A percentile compares a stretch with the other conserved stretches of the same genome.
phyloP scores from a whole-genome alignment of 306 rosid genomes.

The Chamaecrista fasciculata region DNA sequence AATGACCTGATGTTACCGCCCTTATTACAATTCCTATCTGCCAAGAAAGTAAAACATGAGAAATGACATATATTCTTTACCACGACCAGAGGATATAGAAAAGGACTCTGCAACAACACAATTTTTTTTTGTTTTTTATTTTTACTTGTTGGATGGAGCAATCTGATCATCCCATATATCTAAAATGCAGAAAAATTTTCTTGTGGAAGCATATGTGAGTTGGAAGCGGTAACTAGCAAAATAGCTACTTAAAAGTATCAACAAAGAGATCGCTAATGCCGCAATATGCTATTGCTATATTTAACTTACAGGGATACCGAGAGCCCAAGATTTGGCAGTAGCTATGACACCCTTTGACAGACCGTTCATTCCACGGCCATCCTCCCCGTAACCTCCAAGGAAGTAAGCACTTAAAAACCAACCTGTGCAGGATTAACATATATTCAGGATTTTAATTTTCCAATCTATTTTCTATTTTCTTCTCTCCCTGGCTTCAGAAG shows the following conservation, averaged over 20 bases:
- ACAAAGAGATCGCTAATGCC: not conserved
- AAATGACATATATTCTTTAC: not conserved
- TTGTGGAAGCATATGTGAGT: not conserved
- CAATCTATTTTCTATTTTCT: not conserved
- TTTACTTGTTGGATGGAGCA: not conserved
- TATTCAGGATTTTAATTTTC: conserved; percentile 17
- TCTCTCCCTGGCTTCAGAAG: not conserved
- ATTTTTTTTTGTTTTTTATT: not conserved
- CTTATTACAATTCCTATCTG: conserved; percentile 81
- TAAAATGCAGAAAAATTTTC: not conserved
- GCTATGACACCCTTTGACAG: conserved; percentile 67
- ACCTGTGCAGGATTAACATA: conserved; percentile 45
- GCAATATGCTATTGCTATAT: not conserved
- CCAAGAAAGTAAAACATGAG: conserved; percentile 17
- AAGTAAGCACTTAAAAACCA: conserved; percentile 95
- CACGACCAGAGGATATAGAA: not conserved
- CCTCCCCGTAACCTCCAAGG: conserved; percentile 86
- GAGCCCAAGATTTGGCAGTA: conserved; percentile 81
- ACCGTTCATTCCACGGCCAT: conserved; percentile 91
- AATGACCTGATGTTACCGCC: conserved; percentile 50
- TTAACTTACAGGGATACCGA: conserved; percentile 84
- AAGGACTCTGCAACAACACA: not conserved
- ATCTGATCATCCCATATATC: not conserved
- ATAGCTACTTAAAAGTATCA: not conserved
- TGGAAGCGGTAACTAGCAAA: not conserved